Evolutionary conservation across 2,329 filamentous ascomycete genomes (phyloP).

Genomic region (Colletotrichum sp.): DNA sequence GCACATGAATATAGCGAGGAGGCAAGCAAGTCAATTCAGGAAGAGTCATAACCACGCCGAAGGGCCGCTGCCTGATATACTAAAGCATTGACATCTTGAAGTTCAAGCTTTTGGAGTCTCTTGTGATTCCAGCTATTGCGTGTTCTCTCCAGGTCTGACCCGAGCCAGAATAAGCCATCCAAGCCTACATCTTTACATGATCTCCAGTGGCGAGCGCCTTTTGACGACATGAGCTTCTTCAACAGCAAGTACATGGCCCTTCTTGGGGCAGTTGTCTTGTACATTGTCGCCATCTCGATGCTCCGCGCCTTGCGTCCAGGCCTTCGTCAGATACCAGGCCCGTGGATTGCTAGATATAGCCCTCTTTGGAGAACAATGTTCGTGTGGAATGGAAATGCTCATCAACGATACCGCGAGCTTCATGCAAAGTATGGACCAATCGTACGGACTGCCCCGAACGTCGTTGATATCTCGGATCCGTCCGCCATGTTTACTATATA

Average conservation of each 20-base stretch:
- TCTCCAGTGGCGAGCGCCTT: background rate
- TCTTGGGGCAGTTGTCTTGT: fast-evolving
- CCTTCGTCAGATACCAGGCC: background rate
- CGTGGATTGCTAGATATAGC: background rate
- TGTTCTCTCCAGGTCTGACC: fast-evolving
- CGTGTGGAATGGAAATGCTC: background rate
- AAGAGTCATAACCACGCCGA: background rate
- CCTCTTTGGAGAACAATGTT: constrained; percentile 39
- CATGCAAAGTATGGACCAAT: background rate
- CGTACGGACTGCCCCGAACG: background rate
- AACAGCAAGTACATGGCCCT: background rate
- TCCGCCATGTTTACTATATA: background rate
- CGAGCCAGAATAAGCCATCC: background rate
- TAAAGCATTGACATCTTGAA: background rate
- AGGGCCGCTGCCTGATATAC: background rate
- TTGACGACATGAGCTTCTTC: background rate
- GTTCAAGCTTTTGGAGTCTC: background rate
- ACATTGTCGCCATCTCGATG: fast-evolving
- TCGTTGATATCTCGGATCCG: background rate
- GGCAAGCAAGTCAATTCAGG: background rate
- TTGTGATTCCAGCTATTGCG: fast-evolving
- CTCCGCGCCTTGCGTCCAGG: background rate
- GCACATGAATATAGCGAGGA: background rate
- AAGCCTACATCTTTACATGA: background rate
- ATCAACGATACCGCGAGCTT: background rate